Evolutionary conservation across 176 grass and related monocot genomes (phyloP), one percentile per base, ranked within the genome.

Genomic region (Tuctoria greenei): DNA sequence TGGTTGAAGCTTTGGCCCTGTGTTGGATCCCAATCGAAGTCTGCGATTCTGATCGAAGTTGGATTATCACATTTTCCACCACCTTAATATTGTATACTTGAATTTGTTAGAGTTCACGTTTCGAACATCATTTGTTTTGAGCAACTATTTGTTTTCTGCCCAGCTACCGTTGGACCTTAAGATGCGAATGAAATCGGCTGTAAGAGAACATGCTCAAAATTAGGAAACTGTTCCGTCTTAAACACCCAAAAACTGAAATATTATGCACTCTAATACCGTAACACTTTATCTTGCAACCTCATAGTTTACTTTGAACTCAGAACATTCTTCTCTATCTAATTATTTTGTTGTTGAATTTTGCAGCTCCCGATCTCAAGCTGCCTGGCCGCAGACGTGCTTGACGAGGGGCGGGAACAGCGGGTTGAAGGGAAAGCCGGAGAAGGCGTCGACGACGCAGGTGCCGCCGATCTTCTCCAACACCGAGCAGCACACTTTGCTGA

Each of bases 341-440:
- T 63, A 63, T 63, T 63, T 2, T 63, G 7, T 15, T 20, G 13
- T 31, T 5, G 13, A 61, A 61, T 0, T 27, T 39, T 35, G 34
- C 0, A 40, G 62, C 16, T 40, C 35, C 3, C 45, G 14, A 20
- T 26, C 38, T 61, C 27, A 70, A 9, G 9, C 17, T 39, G 54
- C 20, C 52, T 61, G 66, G 18, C 20, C 28, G 66, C 77, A 80
- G 77, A 37, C 2, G 27, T 9, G 55, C 41, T 38, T 37, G 41
- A 71, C 41, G 54, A 61, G 2, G 27, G 66, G 64, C 25, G 23
- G 20, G 64, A 59, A 44, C 23, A 44, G 20, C 6, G 40, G 27
- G 39, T 37, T 46, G 77, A 80, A 70, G 4, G 66, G 66, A 28
- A 80, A 80, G 55, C 26, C 24, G 20, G 77, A 80, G 54, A 71